phyloP scores from a whole-genome alignment of 768 basidiomycete species.

The Hortiboletus campestris region DNA sequence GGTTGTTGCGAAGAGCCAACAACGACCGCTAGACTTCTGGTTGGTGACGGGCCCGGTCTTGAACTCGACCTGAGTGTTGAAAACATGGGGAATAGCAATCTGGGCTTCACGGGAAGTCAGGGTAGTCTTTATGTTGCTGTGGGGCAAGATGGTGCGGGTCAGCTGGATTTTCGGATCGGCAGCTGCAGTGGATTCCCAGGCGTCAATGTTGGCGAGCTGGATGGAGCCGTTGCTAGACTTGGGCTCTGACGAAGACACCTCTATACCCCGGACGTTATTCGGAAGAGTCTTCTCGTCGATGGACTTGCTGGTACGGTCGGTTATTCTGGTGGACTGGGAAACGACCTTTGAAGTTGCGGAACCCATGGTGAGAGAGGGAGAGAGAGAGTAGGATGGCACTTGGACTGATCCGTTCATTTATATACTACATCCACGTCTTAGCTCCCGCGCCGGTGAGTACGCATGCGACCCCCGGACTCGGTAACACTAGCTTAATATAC shows the following conservation, averaged over 20 bases:
- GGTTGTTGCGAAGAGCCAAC: conserved; percentile 95
- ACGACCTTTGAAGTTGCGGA: conserved; percentile 24
- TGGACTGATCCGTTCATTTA: conserved; percentile 19
- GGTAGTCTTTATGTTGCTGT: conserved; percentile 61
- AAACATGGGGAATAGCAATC: conserved; percentile 71
- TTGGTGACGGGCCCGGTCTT: conserved; percentile 82
- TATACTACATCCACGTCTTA: conserved; percentile 27
- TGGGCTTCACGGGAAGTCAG: conserved; percentile 61
- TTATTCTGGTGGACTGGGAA: conserved; percentile 11
- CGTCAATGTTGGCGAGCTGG: conserved; percentile 51
- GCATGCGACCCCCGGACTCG: conserved; percentile 12
- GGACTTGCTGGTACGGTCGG: conserved; percentile 20
- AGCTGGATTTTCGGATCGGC: conserved; percentile 63
- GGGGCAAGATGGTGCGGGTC: conserved; percentile 72
- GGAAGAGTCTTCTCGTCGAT: conserved; percentile 26
- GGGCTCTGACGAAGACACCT: conserved; percentile 11
- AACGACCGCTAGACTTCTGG: conserved; percentile 86
- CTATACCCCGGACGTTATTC: background rate
- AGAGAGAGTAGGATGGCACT: conserved; percentile 8
- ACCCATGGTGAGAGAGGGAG: conserved; percentile 23
- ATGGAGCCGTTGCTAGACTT: conserved; percentile 61
- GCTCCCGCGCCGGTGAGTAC: background rate
- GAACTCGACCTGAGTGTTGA: conserved; percentile 78
- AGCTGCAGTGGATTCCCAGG: conserved; percentile 64
- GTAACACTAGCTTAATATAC: background rate